Evolutionary conservation across 805 yeast species (phyloP).

Genomic region (Metschnikowia colocasiae): DNA sequence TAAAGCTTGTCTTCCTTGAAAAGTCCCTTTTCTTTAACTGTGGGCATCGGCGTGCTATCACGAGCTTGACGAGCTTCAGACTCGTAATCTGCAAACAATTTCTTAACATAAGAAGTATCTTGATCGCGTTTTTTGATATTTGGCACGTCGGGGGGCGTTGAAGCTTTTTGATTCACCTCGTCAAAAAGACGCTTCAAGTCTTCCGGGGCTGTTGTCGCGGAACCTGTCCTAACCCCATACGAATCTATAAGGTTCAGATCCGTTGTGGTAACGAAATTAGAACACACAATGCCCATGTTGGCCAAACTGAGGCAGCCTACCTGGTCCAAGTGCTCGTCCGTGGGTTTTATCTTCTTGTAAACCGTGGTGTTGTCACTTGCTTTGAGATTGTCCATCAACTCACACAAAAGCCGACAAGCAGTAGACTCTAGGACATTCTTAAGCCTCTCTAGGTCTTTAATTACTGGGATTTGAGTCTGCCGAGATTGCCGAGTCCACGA

Average conservation of each 20-base stretch:
- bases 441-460: constrained; percentile 34
- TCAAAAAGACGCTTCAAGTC: constrained; percentile 13
- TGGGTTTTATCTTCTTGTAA: constrained; percentile 19
- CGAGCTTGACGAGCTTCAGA: constrained; percentile 5
- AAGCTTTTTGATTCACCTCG: constrained; percentile 10
- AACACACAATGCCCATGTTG: constrained; percentile 48
- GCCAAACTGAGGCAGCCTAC: constrained; percentile 41
- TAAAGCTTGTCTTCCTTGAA: constrained; percentile 25
- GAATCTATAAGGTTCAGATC: constrained; percentile 33
- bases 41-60: not conserved
- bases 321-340: constrained; percentile 17
- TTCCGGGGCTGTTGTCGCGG: not conserved
- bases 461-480: constrained; percentile 39
- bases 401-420: constrained; percentile 41
- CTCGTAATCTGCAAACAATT: constrained; percentile 21
- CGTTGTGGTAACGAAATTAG: constrained; percentile 49
- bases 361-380: constrained; percentile 22
- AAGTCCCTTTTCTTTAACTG: constrained; percentile 5
- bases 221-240: constrained; percentile 17
- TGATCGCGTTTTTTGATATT: constrained; percentile 4
- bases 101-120: constrained; percentile 17
- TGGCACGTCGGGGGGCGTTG: constrained; percentile 1
- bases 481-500: constrained; percentile 30
- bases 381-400: constrained; percentile 27
- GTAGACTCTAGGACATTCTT: constrained; percentile 21